Evolutionary conservation across 805 yeast species (phyloP), one percentile per base, ranked within the genome.

Genomic region (Candida schatavii): DNA sequence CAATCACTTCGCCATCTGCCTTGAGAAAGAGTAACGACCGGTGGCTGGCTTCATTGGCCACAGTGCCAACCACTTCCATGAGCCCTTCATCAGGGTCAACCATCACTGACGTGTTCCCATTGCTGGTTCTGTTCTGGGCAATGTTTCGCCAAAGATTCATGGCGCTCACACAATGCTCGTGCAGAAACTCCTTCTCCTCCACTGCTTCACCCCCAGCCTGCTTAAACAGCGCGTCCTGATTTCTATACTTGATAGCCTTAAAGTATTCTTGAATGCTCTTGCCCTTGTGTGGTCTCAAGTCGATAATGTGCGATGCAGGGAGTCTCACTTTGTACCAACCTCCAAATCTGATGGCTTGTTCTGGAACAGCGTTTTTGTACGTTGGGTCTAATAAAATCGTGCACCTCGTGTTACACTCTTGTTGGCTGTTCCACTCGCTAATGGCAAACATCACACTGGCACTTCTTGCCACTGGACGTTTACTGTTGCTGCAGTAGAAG

Each of bases 281-380:
- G 30, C 61, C 62, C 40, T 47, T 47, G 49, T 50, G 55, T 2
- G 71, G 66, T 14, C 74, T 55, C 27, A 70, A 46, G 43, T 70
- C 74, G 17, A 68, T 55, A 17, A 70, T 66, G 42, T 70, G 71
- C 4, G 74, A 63, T 1, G 70, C 53, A 5, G 74, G 72, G 18
- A 70, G 48, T 0, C 53, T 51, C 1, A 62, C 53, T 3, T 55
- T 51, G 20, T 46, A 43, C 75, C 75, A 70, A 11, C 73, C 72
- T 18, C 66, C 51, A 7, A 68, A 66, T 14, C 51, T 44, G 35
- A 69, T 57, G 18, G 68, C 62, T 14, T 54, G 49, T 22, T 62
- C 69, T n/a, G 57, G 38, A 27, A 47, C 51, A 5, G 60, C 63
- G 42, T 63, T 58, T 11, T 57, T 54, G 28, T 66, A 68, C 3